These are phyloP conservation scores for Fraxinus ornus DNA, from an alignment of 305 asterid genomes.

Conservation along the genomic window DNA sequence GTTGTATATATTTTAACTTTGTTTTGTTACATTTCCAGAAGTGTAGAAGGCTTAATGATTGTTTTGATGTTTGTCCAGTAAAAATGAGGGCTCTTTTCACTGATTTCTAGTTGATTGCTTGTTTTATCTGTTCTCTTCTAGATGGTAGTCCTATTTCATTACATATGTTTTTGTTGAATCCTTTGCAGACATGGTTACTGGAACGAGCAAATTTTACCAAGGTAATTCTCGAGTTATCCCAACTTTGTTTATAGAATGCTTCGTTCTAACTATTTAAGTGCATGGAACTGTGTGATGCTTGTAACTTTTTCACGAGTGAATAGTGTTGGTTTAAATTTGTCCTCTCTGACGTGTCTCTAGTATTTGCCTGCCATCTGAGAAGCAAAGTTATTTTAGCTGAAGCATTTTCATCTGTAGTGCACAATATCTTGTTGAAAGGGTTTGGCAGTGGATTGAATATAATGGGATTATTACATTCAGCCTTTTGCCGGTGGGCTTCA, in stretches of 20 bases:
- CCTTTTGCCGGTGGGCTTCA: not conserved
- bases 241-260: not conserved
- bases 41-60: not conserved
- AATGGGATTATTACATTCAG: not conserved
- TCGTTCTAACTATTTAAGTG: not conserved
- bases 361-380: not conserved
- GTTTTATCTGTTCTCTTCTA: constrained; percentile 2
- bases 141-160: not conserved
- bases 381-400: not conserved
- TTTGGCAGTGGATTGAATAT: not conserved
- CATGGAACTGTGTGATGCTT: not conserved
- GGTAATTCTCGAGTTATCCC: constrained; percentile 38
- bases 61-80: not conserved
- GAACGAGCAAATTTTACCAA: constrained; percentile 79
- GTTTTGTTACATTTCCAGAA: not conserved
- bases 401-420: not conserved
- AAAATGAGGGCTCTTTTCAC: not conserved
- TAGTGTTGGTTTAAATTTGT: not conserved
- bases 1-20: not conserved
- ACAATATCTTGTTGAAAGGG: not conserved
- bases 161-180: not conserved
- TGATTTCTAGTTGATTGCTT: not conserved
- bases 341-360: not conserved
- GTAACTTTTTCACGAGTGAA: not conserved
- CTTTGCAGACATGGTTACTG: constrained; percentile 71